Evolutionary conservation across 352 stramenopile genomes (phyloP).

Genomic region (Pythium dissimile): DNA sequence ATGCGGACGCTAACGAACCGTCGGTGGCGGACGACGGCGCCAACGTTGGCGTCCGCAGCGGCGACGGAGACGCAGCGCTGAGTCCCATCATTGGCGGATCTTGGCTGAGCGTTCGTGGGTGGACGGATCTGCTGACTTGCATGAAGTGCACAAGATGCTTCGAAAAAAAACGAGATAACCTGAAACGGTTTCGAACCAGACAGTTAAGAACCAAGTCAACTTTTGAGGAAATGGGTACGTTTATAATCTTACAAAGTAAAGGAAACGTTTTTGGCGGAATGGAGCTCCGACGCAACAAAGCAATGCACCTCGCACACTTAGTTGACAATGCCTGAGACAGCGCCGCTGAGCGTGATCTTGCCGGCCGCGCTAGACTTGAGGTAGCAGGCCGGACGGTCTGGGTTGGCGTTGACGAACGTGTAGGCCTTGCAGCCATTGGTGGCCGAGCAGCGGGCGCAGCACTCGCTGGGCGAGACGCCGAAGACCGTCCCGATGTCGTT

Average conservation of each 20-base stretch:
- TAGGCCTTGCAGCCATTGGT: constrained; percentile 43
- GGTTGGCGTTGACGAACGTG: constrained; percentile 36
- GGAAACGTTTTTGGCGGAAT: too few species aligned
- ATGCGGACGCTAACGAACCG: neutral
- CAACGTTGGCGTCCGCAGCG: neutral
- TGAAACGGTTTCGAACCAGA: neutral
- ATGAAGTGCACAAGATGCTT: constrained; percentile 7
- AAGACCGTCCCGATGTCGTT: constrained; percentile 41
- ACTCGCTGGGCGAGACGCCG: constrained; percentile 25
- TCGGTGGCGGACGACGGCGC: neutral
- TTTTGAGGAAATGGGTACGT: neutral
- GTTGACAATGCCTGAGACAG: constrained; percentile 26
- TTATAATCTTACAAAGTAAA: neutral
- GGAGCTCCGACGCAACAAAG: neutral
- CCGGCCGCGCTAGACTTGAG: constrained; percentile 18
- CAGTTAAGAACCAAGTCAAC: constrained; percentile 4
- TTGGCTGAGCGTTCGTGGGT: neutral
- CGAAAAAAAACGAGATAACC: neutral
- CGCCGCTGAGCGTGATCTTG: constrained; percentile 11
- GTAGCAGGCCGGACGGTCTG: constrained; percentile 17
- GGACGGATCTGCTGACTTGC: neutral
- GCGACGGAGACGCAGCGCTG: too few species aligned
- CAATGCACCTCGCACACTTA: neutral
- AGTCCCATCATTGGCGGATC: neutral
- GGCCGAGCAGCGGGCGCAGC: constrained; percentile 39